phyloP scores from a whole-genome alignment of 208 protist genomes.

The Jaenimonas drosophilae region DNA sequence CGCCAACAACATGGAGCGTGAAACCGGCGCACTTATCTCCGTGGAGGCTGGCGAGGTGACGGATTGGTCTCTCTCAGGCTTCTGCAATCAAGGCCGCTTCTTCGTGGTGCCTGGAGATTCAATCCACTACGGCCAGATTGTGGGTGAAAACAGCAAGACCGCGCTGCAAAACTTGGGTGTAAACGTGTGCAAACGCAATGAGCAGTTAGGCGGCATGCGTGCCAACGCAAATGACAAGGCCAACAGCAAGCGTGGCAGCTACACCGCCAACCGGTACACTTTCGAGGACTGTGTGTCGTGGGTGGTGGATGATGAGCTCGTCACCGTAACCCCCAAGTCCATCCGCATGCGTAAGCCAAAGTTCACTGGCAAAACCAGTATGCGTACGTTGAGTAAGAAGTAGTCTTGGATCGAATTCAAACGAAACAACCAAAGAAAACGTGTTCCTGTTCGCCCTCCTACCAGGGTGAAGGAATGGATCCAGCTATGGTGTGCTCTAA shows the following conservation, averaged over 20 bases:
- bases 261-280: slow-evolving; percentile 36
- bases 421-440: neutral
- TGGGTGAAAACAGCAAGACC: slow-evolving; percentile 86
- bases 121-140: slow-evolving; percentile 88
- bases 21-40: slow-evolving; percentile 83
- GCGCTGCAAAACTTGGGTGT: slow-evolving; percentile 81
- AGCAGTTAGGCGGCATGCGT: slow-evolving; percentile 84
- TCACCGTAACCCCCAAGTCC: slow-evolving; percentile 88
- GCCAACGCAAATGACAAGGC: slow-evolving; percentile 87
- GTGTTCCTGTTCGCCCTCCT: neutral
- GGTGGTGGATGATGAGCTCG: slow-evolving; percentile 84
- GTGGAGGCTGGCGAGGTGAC: slow-evolving; percentile 78
- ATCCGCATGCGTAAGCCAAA: slow-evolving; percentile 86
- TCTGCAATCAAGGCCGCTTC: slow-evolving; percentile 70
- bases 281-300: slow-evolving; percentile 88
- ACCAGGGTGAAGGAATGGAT: neutral
- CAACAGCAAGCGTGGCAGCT: slow-evolving; percentile 44
- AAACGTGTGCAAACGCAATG: slow-evolving; percentile 87
- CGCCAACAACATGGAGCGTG: slow-evolving; percentile 44
- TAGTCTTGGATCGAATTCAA: slow-evolving; percentile 1
- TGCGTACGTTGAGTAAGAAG: slow-evolving; percentile 57
- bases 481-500: neutral
- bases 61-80: slow-evolving; percentile 76
- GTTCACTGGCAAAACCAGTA: slow-evolving; percentile 86
- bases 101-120: slow-evolving; percentile 78